Evolutionary conservation across 2,329 filamentous ascomycete species (phyloP).

Genomic region (Alternaria conjuncta): DNA sequence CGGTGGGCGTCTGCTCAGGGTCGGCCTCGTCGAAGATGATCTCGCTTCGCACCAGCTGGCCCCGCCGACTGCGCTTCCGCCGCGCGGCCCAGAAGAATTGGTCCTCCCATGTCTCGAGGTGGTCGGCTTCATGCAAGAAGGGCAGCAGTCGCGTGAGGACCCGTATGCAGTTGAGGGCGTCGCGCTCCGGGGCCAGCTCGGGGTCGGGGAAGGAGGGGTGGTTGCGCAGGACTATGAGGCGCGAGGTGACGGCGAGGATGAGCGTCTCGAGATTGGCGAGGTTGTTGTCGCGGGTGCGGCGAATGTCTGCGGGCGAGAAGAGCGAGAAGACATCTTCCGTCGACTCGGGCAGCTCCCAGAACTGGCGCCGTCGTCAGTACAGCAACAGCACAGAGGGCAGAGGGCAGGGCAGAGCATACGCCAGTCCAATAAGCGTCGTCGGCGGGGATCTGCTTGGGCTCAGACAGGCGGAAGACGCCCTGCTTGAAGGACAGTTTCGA

Average conservation of each 20-base stretch:
- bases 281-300: constrained; percentile 82
- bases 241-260: constrained; percentile 80
- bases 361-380: constrained; percentile 60
- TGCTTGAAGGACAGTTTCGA: constrained; percentile 99
- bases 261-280: constrained; percentile 90
- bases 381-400: constrained; percentile 12
- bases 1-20: constrained; percentile 55
- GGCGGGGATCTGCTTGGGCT: constrained; percentile 83
- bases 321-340: constrained; percentile 96
- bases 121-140: constrained; percentile 89
- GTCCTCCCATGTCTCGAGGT: constrained; percentile 84
- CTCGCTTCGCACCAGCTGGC: constrained; percentile 63
- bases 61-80: constrained; percentile 63
- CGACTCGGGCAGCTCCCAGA: constrained; percentile 96
- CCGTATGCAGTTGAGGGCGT: constrained; percentile 94
- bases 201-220: constrained; percentile 89
- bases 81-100: constrained; percentile 88
- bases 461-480: constrained; percentile 95
- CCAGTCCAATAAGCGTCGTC: constrained; percentile 93
- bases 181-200: constrained; percentile 79
- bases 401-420: constrained; percentile 61
- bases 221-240: constrained; percentile 80
- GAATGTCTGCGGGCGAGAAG: constrained; percentile 80
- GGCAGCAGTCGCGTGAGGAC: constrained; percentile 88
- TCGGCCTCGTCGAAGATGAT: constrained; percentile 82